Conservation (phyloP, 176 grass and related monocot species). For the Zoysia pacifica region DNA sequence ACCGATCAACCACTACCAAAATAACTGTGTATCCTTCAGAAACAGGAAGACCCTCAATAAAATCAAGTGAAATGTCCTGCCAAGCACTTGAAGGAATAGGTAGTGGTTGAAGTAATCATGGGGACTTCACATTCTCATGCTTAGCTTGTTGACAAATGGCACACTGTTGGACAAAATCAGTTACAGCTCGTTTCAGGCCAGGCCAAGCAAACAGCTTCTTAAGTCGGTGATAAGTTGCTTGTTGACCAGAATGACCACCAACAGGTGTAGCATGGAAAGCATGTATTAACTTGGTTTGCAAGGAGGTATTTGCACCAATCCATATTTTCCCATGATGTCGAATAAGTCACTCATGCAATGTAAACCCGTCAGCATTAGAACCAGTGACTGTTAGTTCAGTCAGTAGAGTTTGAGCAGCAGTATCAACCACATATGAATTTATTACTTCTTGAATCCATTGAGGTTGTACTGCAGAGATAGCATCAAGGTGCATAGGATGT, state of each 20-base stretch:
- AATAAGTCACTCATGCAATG: background rate
- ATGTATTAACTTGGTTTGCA: background rate
- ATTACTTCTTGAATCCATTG: background rate
- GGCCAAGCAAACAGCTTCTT: background rate
- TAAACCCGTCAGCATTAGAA: background rate
- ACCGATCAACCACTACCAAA: background rate
- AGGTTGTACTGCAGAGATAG: background rate
- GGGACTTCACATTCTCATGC: background rate
- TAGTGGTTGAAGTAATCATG: background rate
- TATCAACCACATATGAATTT: background rate
- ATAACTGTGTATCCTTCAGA: background rate
- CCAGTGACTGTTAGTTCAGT: background rate
- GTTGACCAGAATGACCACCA: background rate
- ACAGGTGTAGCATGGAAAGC: background rate
- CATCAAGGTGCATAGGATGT: too few relatives aligned
- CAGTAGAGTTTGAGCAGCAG: background rate
- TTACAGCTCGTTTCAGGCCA: background rate
- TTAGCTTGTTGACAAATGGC: background rate
- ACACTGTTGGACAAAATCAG: background rate
- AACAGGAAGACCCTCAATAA: background rate
- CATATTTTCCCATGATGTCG: background rate
- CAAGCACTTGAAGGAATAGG: background rate
- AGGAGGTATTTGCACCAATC: background rate
- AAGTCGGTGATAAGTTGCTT: background rate
- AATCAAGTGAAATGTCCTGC: background rate